Evolutionary conservation across 257 asterid species (phyloP).

Genomic region (Penstemon davidsonii): DNA sequence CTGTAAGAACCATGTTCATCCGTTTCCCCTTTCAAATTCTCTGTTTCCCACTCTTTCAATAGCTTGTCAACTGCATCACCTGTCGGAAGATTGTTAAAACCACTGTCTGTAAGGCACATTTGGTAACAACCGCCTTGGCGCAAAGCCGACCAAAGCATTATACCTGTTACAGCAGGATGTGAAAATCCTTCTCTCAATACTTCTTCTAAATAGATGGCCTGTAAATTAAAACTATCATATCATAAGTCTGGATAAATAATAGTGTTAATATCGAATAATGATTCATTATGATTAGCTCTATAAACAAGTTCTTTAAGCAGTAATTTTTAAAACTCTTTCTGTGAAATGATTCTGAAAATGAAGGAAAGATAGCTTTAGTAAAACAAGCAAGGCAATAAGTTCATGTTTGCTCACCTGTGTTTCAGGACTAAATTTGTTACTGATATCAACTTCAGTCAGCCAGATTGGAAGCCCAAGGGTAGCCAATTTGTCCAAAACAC

Average conservation of each 20-base stretch:
- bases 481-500: conserved; percentile 47
- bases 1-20: conserved; percentile 49
- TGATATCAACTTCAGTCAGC: conserved; percentile 57
- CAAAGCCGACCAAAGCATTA: conserved; percentile 55
- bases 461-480: conserved; percentile 50
- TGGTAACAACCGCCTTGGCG: conserved; percentile 46
- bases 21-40: conserved; percentile 36
- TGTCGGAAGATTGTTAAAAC: conserved; percentile 49
- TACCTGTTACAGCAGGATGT: conserved; percentile 56
- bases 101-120: conserved; percentile 58
- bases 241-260: not conserved
- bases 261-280: too few relatives aligned
- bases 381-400: too few relatives aligned
- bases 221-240: not conserved
- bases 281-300: too few relatives aligned
- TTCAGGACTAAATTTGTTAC: conserved; percentile 31
- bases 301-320: too few relatives aligned
- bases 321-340: too few relatives aligned
- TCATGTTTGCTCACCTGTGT: conserved; percentile 28
- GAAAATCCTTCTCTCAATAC: conserved; percentile 57
- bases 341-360: too few relatives aligned
- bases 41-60: conserved; percentile 53
- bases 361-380: too few relatives aligned
- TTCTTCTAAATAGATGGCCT: conserved; percentile 52
- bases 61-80: conserved; percentile 57